Percentiles rank a stretch among this genome's conserved stretches.
Evolutionary conservation across 2,329 filamentous ascomycete species (phyloP).

Genomic region (Aspergillus ruber): DNA sequence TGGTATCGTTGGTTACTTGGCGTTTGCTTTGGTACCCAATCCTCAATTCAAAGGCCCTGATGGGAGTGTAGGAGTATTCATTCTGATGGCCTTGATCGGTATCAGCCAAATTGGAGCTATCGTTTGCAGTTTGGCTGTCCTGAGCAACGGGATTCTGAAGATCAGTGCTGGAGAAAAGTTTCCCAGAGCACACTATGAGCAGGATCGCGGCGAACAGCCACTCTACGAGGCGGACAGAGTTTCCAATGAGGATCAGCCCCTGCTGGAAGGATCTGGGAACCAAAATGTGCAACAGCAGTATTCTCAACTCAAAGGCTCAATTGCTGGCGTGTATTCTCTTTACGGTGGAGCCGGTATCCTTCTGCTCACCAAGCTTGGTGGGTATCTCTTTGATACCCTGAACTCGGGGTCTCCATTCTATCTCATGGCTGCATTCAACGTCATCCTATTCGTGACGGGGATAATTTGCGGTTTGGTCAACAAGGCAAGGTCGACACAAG

Average conservation of each 20-base stretch:
- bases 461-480: constrained; percentile 20
- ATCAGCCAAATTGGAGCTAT: constrained; percentile 95
- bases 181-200: constrained; percentile 1
- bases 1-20: constrained; percentile 70
- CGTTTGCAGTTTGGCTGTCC: constrained; percentile 84
- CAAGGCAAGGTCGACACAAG: not conserved
- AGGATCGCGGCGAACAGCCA: constrained; percentile 10
- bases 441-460: constrained; percentile 50
- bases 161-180: constrained; percentile 15
- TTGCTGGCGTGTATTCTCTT: constrained; percentile 89
- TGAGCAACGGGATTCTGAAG: constrained; percentile 70
- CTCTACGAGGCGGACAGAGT: constrained; percentile 3
- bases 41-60: constrained; percentile 68
- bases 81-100: constrained; percentile 74
- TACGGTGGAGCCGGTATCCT: constrained; percentile 86
- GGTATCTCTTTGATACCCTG: constrained; percentile 71
- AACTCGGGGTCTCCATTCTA: constrained; percentile 80
- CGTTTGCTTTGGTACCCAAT: constrained; percentile 68
- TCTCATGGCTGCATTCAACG: constrained; percentile 89
- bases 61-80: constrained; percentile 62
- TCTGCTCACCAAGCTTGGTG: constrained; percentile 84
- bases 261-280: constrained; percentile 18
- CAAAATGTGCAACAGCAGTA: constrained; percentile 25
- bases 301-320: constrained; percentile 76
- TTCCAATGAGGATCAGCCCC: constrained; percentile 22